Base-by-base conservation (phyloP, 2,329 filamentous ascomycete genomes). In the Fusarium sp. region DNA sequence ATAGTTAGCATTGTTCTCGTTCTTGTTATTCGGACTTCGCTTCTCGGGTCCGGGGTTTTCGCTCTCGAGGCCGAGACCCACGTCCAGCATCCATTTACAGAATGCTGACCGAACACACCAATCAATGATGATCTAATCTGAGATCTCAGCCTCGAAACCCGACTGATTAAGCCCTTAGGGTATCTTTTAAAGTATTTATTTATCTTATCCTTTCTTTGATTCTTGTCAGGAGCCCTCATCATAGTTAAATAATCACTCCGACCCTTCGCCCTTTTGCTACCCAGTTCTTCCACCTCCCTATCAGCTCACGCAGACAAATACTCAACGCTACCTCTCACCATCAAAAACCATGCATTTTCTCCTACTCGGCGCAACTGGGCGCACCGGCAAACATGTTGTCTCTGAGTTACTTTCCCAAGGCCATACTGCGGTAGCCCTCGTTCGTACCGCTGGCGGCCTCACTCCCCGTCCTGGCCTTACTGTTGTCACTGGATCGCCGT, bases 321-420 rank as follows among this genome's bases (percentile, higher is more conserved):
- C 56, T 55, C 49, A 67, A 60, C 40, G 2, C 10, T 11, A 31
- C 36, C 42, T 67, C 62, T 64, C 51, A 36, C 68, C 27, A 5
- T 58, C 42, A 33, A 62, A 66, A 14, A 78, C 62, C 51, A 83
- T 84, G 81, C 80, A 83, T 67, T 80, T 84, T 66, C 80, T 86
- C 55, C 80, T 85, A 16, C 78, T 86, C n/a, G 84, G 84, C 60
- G 81, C 82, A 58, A 84, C 79, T 69, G 84, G 84, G 36, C 83
- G 84, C 16, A 85, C 83, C 4, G 85, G 85, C 77, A 78, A 81
- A 66, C 81, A 83, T 12, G 83, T 85, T 33, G 78, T 86, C 20
- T 77, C 79, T 20, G 80, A 85, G 68, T 61, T 84, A 6, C 78
- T 86, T 24, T 69, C 74, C 17, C 81, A 81, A 63, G 79, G 80